These are phyloP conservation scores for Brasilioporus rufonigricans DNA, from an alignment of 768 basidiomycete genomes.

Conservation along the genomic window DNA sequence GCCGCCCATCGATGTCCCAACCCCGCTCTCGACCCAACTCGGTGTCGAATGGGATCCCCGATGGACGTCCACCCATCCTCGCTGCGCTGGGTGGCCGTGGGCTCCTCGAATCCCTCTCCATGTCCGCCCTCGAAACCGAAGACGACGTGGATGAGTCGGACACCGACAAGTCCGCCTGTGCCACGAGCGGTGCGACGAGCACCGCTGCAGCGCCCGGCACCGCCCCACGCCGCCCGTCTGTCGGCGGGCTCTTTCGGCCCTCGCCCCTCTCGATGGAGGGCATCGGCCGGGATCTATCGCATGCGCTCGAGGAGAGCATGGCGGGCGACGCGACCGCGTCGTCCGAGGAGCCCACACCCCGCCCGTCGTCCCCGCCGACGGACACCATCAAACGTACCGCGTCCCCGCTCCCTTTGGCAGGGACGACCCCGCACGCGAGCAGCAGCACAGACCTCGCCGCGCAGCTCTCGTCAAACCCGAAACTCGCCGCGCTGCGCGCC, in stretches of 20 bases:
- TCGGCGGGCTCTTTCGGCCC: constrained; percentile 10
- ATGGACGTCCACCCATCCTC: constrained; percentile 23
- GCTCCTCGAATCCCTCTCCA: constrained; percentile 43
- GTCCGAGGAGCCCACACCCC: neutral
- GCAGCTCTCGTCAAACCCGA: constrained; percentile 45
- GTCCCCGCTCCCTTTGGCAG: neutral
- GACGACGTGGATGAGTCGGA: constrained; percentile 35
- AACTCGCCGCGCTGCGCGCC: constrained; percentile 46
- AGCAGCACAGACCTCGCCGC: constrained; percentile 41
- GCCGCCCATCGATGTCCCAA: constrained; percentile 25
- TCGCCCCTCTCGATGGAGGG: constrained; percentile 31
- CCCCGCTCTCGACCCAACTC: constrained; percentile 25
- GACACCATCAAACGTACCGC: constrained; percentile 4
- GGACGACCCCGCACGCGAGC: constrained; percentile 7
- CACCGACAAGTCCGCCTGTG: constrained; percentile 10
- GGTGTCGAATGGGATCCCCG: constrained; percentile 11
- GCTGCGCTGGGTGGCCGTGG: constrained; percentile 29
- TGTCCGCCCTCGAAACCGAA: constrained; percentile 54
- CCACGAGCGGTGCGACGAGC: neutral
- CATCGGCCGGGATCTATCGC: constrained; percentile 30
- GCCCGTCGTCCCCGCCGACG: neutral
- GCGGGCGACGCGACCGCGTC: neutral
- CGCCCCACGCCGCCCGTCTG: constrained; percentile 9
- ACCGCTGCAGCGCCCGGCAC: neutral
- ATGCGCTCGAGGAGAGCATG: constrained; percentile 29